These are phyloP conservation scores for Citeromyces siamensis DNA, from an alignment of 1,139 yeast species.

Conservation along the genomic window DNA sequence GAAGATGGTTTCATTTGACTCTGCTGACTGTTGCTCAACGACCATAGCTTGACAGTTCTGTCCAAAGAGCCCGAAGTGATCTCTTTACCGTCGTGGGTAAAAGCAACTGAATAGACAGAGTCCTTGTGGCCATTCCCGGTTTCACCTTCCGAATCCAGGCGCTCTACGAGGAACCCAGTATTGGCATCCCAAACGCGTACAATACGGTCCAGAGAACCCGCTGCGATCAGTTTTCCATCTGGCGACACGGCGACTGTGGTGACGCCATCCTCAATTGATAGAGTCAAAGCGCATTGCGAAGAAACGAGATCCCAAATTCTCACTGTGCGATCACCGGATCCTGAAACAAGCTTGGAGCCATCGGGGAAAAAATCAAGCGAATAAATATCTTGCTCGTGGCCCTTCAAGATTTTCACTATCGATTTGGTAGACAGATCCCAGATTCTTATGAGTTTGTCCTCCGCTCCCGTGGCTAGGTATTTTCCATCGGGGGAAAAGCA, in stretches of 20 bases:
- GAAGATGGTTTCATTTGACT: slow-evolving; percentile 32
- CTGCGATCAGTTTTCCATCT: slow-evolving; percentile 89
- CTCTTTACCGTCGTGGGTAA: slow-evolving; percentile 85
- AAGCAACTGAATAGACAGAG: slow-evolving; percentile 91
- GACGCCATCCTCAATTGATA: slow-evolving; percentile 93
- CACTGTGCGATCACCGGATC: slow-evolving; percentile 94
- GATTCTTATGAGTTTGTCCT: slow-evolving; percentile 89
- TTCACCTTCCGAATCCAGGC: slow-evolving; percentile 83
- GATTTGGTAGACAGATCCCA: slow-evolving; percentile 91
- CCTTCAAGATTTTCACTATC: slow-evolving; percentile 77
- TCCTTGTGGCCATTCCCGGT: slow-evolving; percentile 92
- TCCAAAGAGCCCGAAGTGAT: slow-evolving; percentile 93
- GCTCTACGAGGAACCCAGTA: slow-evolving; percentile 85
- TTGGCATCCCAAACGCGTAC: slow-evolving; percentile 97
- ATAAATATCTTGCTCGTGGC: slow-evolving; percentile 97
- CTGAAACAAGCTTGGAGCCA: slow-evolving; percentile 89
- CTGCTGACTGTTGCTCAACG: slow-evolving; percentile 47
- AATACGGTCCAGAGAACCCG: slow-evolving; percentile 91
- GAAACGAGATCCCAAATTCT: slow-evolving; percentile 94
- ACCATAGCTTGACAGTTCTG: slow-evolving; percentile 95
- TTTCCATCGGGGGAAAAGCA: slow-evolving; percentile 97
- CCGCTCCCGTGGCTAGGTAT: slow-evolving; percentile 95
- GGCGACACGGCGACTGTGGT: slow-evolving; percentile 97
- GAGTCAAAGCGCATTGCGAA: slow-evolving; percentile 82
- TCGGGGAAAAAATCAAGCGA: slow-evolving; percentile 93